Evolutionary conservation across 495 filamentous ascomycete genomes (phyloP), one percentile per base, ranked within the genome.

Genomic region (Lasiosphaeris hirsuta): DNA sequence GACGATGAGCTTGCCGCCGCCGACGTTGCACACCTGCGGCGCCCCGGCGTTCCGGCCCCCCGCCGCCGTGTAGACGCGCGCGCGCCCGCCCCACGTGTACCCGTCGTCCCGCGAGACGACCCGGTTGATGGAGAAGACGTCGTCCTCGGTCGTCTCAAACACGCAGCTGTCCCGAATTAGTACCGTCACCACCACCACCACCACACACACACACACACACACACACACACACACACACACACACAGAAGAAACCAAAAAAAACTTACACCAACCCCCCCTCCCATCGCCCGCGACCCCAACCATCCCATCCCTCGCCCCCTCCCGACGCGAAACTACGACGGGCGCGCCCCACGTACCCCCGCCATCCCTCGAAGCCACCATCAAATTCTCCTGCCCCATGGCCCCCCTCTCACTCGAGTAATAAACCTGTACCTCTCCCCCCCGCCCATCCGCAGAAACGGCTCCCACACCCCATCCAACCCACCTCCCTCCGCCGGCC

Each of bases 1-100:
- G 0, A 75, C 75, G 2, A 81, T 82, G 48, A 88, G 52, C 1
- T 75, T 79, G 8, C 80, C 81, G 8, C 80, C 81, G 39, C 85
- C 83, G 0, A 78, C 81, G 10, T 78, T 79, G 13, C 75, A 65
- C 33, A 88, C 77, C 62, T 84, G 80, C 35, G 85, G 84, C 17
- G 85, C 78, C 1, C 81, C 81, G 0, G 82, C 81, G 58, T 81
- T 78, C 14, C 56, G 61, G 13, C 73, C 69, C 2, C 74, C 74
- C 0, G 59, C 65, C 0, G 74, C 73, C 3, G 74, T 76, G 62
- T 81, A 85, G 0, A 86, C 73, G 10, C 69, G 54, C 7, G 53
- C 17, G 0, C 58, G 18, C 10, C 43, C 35, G 19, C 37, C 14
- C 61, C 61, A 63, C 0, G 58, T 57, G 0, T 5, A 33, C 0